Evolutionary conservation across 306 rosid species (phyloP), one percentile per base, ranked within the genome.

Genomic region (Cyamopsis tetragonoloba): DNA sequence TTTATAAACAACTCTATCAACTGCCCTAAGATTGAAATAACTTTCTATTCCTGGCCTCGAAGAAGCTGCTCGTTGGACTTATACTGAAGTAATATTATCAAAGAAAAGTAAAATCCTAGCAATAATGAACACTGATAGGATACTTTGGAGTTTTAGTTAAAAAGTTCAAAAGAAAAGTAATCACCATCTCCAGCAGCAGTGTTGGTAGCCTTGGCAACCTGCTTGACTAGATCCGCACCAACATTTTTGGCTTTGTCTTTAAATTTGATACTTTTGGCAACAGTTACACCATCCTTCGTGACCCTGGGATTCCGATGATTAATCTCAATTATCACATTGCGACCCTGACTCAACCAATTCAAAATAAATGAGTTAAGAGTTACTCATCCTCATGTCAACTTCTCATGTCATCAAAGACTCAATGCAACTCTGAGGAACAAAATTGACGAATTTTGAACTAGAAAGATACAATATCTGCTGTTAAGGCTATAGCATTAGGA

Each of bases 201-300:
- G 79, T 92, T 89, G 57, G 98, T 92, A 72, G 98, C 93, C 73
- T 78, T 86, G 2, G 98, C 96, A 67, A 92, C 96, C 83, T 92
- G 92, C 60, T 92, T 92, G 66, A 92, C 96, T 10, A 92, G 92
- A 49, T 77, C 80, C 0, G 96, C 98, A 38, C 98, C 98, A 70
- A 89, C 61, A 74, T 92, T 89, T 75, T 92, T 92, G 11, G 79
- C 79, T 58, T 75, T 93, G 22, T 89, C 90, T 63, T 75, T 50
- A 69, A 93, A 93, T 8, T 71, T 77, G 79, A 93, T 85, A 73
- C 96, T 93, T 82, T 72, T 93, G 22, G 98, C 98, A 5, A 92
- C 96, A 23, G 98, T 92, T 20, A 89, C 96, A 23, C 98, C 98
- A 68, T 92, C 98, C 84, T 89, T 92, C 1, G 96, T 92, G 48